Evolutionary conservation across 2,329 filamentous ascomycete genomes (phyloP), one percentile per base, ranked within the genome.

Genomic region (Aspergillus uvarum): DNA sequence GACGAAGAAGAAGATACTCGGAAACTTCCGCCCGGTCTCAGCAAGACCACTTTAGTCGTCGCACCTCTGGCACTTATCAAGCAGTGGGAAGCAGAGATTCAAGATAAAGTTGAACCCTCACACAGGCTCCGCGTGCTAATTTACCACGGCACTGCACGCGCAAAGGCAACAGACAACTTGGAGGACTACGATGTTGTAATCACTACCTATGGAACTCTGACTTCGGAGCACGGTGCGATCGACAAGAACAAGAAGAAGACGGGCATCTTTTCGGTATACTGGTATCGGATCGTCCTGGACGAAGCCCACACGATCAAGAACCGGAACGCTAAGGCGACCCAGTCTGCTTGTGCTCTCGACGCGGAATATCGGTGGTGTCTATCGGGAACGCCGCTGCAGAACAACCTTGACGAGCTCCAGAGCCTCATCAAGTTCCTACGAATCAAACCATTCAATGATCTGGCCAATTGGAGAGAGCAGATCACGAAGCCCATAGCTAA

Each of bases 231-330:
- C 72, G 89, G 87, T 10, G 84, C 87, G 61, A 88, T 87, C 11
- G 87, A 85, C 47, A 85, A 85, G 51, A 81, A 80, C 3, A 81
- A 82, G 7, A 82, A 86, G 10, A 89, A 93, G 70, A 85, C 88
- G 54, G 94, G 93, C 11, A 94, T 93, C 69, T 97, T 97, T 71
- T 92, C 91, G 11, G 81, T 97, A 5, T 87, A 94, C 70, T 99
- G 95, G 95, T 98, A 95, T 79, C 89, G 95, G 54, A 86, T 97
- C 62, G 94, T 99, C 65, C 83, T 99, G 2, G 95, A 99, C 65
- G 95, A 99, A 79, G 95, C 95, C 1, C 95, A 99, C 75, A 96
- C 91, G 1, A 97, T 99, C 83, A 99, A 99, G 80, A 99, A 99
- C 72, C 89, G 94, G 64, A 96, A 96, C 67, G 92, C 95, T 22